Percentiles rank a stretch among this genome's conserved stretches.
phyloP scores from a whole-genome alignment of 176 grass and related monocot species.

The Alloteropsis semialata region DNA sequence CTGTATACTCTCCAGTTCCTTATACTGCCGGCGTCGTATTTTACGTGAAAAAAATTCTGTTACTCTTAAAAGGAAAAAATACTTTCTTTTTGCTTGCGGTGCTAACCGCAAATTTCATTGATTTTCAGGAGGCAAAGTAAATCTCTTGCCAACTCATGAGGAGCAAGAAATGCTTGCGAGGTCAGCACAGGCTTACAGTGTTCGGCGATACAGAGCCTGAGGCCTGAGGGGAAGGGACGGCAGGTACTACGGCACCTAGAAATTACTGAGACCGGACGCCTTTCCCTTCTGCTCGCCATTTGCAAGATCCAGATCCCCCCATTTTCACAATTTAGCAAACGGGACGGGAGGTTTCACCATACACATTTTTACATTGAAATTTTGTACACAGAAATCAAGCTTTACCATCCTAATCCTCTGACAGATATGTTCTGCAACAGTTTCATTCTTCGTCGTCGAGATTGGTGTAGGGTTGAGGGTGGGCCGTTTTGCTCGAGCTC shows the following conservation, averaged over 20 bases:
- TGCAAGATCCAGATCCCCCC: not conserved
- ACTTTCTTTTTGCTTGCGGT: too few relatives aligned
- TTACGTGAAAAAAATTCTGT: too few relatives aligned
- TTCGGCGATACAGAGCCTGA: not conserved
- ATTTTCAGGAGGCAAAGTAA: too few relatives aligned
- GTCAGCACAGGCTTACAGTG: not conserved
- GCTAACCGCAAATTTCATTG: too few relatives aligned
- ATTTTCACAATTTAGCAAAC: not conserved
- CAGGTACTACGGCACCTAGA: not conserved
- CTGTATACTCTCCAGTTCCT: too few relatives aligned
- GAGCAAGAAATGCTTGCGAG: not conserved
- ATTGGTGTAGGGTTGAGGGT: constrained; percentile 2
- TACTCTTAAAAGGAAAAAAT: too few relatives aligned
- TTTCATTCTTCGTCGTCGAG: constrained; percentile 18
- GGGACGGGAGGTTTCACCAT: not conserved
- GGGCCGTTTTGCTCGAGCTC: constrained; percentile 36
- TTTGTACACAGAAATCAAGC: not conserved
- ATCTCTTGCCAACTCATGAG: not conserved
- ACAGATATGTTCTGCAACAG: not conserved
- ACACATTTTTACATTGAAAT: not conserved
- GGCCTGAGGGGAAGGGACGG: not conserved
- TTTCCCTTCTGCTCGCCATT: not conserved
- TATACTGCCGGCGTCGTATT: too few relatives aligned
- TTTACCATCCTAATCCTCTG: not conserved
- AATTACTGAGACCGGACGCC: not conserved